Evolutionary conservation across 2,329 filamentous ascomycete species (phyloP), one percentile per base, ranked within the genome.

Genomic region (Alternaria sp.): DNA sequence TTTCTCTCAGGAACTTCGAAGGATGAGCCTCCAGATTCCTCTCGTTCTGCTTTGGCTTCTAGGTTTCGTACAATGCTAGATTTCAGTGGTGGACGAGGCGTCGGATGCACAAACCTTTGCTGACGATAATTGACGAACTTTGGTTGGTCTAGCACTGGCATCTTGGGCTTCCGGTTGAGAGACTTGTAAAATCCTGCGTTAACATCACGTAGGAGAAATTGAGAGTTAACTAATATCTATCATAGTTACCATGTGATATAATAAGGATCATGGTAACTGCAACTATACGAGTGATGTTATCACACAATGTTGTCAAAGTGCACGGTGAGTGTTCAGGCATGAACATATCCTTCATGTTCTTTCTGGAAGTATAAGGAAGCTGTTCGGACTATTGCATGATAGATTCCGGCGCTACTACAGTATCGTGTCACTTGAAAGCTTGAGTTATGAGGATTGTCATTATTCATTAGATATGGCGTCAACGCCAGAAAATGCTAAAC

Each of bases 391-490:
- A 48, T 48, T 12, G 4, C 18, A 34, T 7, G 30, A 2, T 11
- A 22, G 12, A 36, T 36, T 14, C 14, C 14, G 32, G 32, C 6
- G 14, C 32, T 16, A 0, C 32, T 36, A 3, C 6, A 36, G 14
- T 5, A 16, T 16, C 6, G 2, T 5, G 12, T 3, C 14, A 36
- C 12, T 36, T 6, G 11, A 12, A 3, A 16, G 14, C 0, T 36
- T 36, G 4, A 36, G 32, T 36, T 36, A 16, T 36, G 32, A 36
- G 6, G 12, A 16, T 24, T 26, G 46, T 49, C 46, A 26, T 49
- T 49, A 38, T 49, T 49, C 46, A 49, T 49, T 49, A 49, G 20
- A 7, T 26, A n/a, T 20, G 22, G 46, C 46, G 46, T 49, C 46
- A 49, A 34, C 32, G 46, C 20, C 30, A 49, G 32, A n/a, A 48